phyloP scores from a whole-genome alignment of 1,284 basidiomycete species.

The Somion occarium region DNA sequence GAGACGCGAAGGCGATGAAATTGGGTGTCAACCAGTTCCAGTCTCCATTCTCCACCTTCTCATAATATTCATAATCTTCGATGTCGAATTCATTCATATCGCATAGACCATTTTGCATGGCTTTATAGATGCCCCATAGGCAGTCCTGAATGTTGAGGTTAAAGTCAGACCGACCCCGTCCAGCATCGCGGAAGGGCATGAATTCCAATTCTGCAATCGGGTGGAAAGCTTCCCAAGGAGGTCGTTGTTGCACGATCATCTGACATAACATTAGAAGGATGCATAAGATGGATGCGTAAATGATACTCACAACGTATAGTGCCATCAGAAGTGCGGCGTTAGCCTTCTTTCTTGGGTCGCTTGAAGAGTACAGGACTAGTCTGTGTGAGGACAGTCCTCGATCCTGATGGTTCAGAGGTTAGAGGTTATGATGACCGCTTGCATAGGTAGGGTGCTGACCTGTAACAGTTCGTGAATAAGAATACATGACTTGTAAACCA shows the following conservation, averaged over 20 bases:
- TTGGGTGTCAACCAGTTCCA: conserved; percentile 95
- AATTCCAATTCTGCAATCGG: conserved; percentile 90
- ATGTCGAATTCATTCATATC: conserved; percentile 90
- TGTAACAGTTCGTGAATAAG: conserved; percentile 85
- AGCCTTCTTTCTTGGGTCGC: conserved; percentile 83
- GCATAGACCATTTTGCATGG: conserved; percentile 83
- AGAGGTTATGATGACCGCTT: conserved; percentile 9
- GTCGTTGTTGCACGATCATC: conserved; percentile 90
- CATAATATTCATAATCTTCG: conserved; percentile 90
- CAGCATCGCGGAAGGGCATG: conserved; percentile 95
- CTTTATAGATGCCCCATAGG: conserved; percentile 94
- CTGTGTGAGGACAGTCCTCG: conserved; percentile 61
- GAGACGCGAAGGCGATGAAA: conserved; percentile 96
- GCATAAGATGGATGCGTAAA: conserved; percentile 4
- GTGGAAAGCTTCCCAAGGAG: conserved; percentile 94
- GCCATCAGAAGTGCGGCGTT: conserved; percentile 92
- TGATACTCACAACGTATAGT: conserved; percentile 74
- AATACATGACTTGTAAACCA: conserved; percentile 93
- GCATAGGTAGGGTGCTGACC: conserved; percentile 39
- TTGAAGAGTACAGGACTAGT: conserved; percentile 87
- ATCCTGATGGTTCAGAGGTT: conserved; percentile 44
- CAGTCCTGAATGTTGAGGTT: conserved; percentile 91
- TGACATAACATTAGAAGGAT: conserved; percentile 27
- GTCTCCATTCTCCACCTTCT: conserved; percentile 95
- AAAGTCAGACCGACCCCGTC: conserved; percentile 90